phyloP scores from a whole-genome alignment of 495 filamentous ascomycete genomes.

The Alectoria sarmentosa region DNA sequence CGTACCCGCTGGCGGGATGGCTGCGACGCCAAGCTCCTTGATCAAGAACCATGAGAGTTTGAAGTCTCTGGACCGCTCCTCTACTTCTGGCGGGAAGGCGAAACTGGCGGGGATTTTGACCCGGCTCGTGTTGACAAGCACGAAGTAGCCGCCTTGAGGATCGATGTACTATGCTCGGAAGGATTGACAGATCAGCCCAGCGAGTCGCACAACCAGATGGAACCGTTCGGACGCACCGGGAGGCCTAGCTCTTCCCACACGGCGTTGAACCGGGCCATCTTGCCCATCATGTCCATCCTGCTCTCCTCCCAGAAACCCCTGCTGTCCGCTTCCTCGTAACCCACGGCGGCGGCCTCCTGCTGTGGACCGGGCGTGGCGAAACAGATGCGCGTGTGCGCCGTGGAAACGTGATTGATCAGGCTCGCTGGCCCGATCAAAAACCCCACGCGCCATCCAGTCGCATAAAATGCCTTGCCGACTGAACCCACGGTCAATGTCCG shows the following conservation, averaged over 20 bases:
- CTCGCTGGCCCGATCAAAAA: slow-evolving; percentile 87
- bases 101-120: slow-evolving; percentile 77
- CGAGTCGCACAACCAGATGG: too few species aligned
- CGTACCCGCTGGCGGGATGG: slow-evolving; percentile 90
- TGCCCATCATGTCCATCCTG: slow-evolving; percentile 77
- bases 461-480: slow-evolving; percentile 96
- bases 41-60: slow-evolving; percentile 94
- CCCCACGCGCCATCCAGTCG: slow-evolving; percentile 93
- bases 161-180: too few species aligned
- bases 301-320: slow-evolving; percentile 84
- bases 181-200: too few species aligned
- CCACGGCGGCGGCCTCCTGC: slow-evolving; percentile 91
- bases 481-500: slow-evolving; percentile 93
- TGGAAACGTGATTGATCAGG: slow-evolving; percentile 88
- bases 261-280: slow-evolving; percentile 78
- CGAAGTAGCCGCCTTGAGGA: slow-evolving; percentile 94
- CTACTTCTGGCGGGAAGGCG: slow-evolving; percentile 81
- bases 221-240: too few species aligned
- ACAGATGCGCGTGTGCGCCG: slow-evolving; percentile 93
- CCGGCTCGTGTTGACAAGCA: slow-evolving; percentile 82
- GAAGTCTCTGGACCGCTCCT: slow-evolving; percentile 80
- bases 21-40: slow-evolving; percentile 89
- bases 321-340: slow-evolving; percentile 82
- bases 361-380: slow-evolving; percentile 88
- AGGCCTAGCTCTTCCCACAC: slow-evolving; percentile 85